A percentile compares a stretch with the other conserved stretches of the same genome.
Evolutionary conservation across 257 asterid genomes (phyloP).

Genomic region (Striga asiatica): DNA sequence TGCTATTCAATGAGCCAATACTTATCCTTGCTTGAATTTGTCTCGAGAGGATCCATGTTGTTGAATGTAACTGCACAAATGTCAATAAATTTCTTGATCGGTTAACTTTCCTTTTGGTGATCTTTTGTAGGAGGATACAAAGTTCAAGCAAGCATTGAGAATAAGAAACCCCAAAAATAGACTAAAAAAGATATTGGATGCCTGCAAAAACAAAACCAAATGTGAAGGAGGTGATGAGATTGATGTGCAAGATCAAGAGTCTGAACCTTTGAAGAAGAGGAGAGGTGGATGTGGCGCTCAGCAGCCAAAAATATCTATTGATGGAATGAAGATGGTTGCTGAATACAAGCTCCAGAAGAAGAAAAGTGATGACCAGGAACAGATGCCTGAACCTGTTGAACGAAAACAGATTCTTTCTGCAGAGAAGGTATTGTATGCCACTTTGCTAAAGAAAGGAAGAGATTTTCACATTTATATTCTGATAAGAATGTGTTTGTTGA

Average conservation of each 20-base stretch:
- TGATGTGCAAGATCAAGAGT: conserved; percentile 56
- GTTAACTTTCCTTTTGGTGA: background rate
- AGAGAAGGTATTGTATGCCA: conserved; percentile 48
- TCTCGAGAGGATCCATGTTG: background rate
- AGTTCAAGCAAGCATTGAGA: conserved; percentile 79
- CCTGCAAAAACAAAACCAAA: conserved; percentile 75
- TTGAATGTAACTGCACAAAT: background rate
- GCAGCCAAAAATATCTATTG: conserved; percentile 88
- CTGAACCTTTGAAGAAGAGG: conserved; percentile 67
- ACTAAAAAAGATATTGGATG: conserved; percentile 69
- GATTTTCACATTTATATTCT: background rate
- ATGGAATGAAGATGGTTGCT: conserved; percentile 98
- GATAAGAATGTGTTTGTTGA: conserved; percentile 9
- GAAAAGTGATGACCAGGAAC: conserved; percentile 81
- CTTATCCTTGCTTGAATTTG: background rate
- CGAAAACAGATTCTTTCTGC: conserved; percentile 83
- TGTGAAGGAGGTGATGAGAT: conserved; percentile 97
- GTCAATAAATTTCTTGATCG: no score
- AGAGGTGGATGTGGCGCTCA: conserved; percentile 98
- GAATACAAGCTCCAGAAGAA: conserved; percentile 73
- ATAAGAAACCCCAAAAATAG: conserved; percentile 77
- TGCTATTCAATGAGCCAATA: background rate
- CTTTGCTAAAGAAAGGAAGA: background rate
- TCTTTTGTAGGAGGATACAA: conserved; percentile 54
- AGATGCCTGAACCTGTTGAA: conserved; percentile 95